Base-by-base conservation (phyloP, 305 asterid genomes). In the Striga hermonthica region DNA sequence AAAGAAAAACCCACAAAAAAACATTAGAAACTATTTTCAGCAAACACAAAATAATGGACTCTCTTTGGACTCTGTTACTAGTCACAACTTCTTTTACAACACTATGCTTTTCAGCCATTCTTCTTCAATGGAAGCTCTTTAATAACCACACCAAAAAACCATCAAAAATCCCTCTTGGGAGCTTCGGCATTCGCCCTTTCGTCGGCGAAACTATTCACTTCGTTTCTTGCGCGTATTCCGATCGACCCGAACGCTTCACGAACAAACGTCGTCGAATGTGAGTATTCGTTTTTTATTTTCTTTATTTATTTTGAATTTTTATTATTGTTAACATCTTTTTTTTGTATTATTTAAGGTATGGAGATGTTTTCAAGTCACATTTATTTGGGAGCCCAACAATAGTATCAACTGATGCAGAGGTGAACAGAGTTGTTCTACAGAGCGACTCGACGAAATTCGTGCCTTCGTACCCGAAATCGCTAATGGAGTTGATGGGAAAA, bases 381-480 rank as follows among this genome's bases (percentile, higher is more conserved):
- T 78, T 91, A 74, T 89, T 91, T 72, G 98, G 98, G 53, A 86
- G 80, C 49, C 86, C 86, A 4, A 87, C 94, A 0, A 89, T 91
- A 69, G 82, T 91, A 10, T 91, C 98, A 3, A 89, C 86, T 8
- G 98, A 91, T 79, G 91, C 92, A 36, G 95, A 91, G 78, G 95
- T 91, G 63, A 91, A 83, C 13, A 78, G 81, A 66, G 70, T 75
- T 6, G 81, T 91, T 52, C 78, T 91, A 9, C 98, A 86, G 31
- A 91, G 98, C 64, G 96, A 91, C 85, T 78, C 82, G 9, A 89
- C 60, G 39, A 82, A 85, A 6, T 91, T 89, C 56, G 87, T 89
- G 53, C 95, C 98, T 1, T 89, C 87, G 36, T 91, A 91, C 67
- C 98, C 98, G 0, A 91, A 82, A 72, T 91, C 98, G n/a, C 76